A percentile compares a stretch with the other conserved stretches of the same genome.
These are phyloP conservation scores for Vitis hybrid DNA, from an alignment of 177 flowering plant species.

Conservation along the genomic window DNA sequence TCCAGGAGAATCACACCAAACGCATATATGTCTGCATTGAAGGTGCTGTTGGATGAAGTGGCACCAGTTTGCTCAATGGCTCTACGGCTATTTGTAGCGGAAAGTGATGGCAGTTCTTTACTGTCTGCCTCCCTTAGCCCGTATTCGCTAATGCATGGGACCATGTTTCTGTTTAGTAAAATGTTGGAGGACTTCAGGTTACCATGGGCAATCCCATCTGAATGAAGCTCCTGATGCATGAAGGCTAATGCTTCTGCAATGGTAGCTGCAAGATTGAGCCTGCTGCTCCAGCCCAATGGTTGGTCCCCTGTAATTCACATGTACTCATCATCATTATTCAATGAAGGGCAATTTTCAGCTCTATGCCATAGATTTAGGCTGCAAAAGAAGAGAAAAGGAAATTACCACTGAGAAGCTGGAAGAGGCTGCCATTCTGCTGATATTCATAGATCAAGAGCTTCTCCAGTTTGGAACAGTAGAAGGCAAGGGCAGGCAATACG, in stretches of 20 bases:
- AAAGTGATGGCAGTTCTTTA: conserved; percentile 10
- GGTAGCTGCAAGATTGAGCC: conserved; percentile 44
- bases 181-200: conserved; percentile 74
- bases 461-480: conserved; percentile 49
- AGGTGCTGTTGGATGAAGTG: conserved; percentile 8
- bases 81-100: not conserved
- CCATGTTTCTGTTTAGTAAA: conserved; percentile 46
- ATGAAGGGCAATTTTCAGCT: too few species aligned
- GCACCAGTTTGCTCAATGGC: not conserved
- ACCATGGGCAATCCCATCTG: conserved; percentile 53
- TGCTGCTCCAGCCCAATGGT: conserved; percentile 55
- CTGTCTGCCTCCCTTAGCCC: conserved; percentile 43
- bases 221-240: conserved; percentile 53
- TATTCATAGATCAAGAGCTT: conserved; percentile 71
- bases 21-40: conserved; percentile 45
- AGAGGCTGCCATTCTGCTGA: conserved; percentile 62
- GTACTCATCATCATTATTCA: not conserved
- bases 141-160: conserved; percentile 63
- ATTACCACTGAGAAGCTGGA: conserved; percentile 52
- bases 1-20: conserved; percentile 62
- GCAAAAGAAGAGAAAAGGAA: not conserved
- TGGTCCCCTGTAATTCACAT: conserved; percentile 37
- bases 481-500: conserved; percentile 45
- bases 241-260: conserved; percentile 47
- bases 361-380: too few species aligned